phyloP scores from a whole-genome alignment of 306 rosid species.

The Leucaena leucocephala region DNA sequence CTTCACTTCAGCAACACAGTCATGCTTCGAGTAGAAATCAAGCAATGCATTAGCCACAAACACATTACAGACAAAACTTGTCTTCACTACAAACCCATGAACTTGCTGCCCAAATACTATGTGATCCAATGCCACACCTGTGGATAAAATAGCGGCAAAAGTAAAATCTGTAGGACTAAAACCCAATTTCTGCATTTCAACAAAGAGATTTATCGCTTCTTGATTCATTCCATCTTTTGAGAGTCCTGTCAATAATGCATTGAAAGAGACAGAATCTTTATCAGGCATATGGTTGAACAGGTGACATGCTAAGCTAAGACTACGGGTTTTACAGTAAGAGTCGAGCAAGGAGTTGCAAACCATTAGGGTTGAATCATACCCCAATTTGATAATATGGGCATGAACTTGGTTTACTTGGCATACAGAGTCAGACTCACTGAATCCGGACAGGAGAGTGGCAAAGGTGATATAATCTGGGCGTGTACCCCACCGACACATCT shows the following conservation, averaged over 20 bases:
- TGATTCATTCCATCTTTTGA: conserved; percentile 64
- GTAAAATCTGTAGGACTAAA: conserved; percentile 73
- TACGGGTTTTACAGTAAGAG: conserved; percentile 70
- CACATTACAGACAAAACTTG: conserved; percentile 68
- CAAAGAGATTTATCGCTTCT: conserved; percentile 65
- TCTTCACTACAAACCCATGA: conserved; percentile 69
- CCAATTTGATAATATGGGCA: conserved; percentile 58
- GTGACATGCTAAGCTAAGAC: conserved; percentile 55
- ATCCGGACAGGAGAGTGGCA: conserved; percentile 77
- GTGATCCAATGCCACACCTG: conserved; percentile 67
- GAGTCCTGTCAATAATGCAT: conserved; percentile 76
- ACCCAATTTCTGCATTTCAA: conserved; percentile 63
- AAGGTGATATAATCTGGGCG: conserved; percentile 73
- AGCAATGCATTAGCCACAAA: conserved; percentile 89
- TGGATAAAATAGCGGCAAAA: conserved; percentile 73
- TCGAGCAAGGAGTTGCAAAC: conserved; percentile 89
- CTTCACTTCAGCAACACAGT: conserved; percentile 51
- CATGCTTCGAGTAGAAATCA: conserved; percentile 83
- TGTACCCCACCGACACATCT: conserved; percentile 61
- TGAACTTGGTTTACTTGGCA: conserved; percentile 70
- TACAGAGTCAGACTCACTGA: conserved; percentile 49
- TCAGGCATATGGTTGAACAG: conserved; percentile 55
- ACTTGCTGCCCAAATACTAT: conserved; percentile 65
- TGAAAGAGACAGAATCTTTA: conserved; percentile 78
- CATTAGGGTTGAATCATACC: conserved; percentile 58